A percentile compares a stretch with the other conserved stretches of the same genome.
phyloP scores from a whole-genome alignment of 441 rosid genomes.

The Erodium texanum region DNA sequence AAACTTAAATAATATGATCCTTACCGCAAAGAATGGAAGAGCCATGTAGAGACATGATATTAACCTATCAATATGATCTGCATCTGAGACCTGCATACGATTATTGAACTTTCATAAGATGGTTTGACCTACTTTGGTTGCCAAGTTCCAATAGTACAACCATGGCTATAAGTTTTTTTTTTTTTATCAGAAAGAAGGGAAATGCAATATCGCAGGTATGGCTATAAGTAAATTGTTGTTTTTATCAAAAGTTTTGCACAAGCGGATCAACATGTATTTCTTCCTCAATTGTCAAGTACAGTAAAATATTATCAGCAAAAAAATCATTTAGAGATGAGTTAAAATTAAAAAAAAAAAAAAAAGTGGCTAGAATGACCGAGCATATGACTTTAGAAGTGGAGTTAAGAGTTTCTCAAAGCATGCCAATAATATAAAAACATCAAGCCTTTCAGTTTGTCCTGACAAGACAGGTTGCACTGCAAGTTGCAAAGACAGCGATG shows the following conservation, averaged over 20 bases:
- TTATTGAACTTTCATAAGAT: slow-evolving; percentile 7
- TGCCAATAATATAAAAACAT: background rate
- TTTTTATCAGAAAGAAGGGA: too few species aligned
- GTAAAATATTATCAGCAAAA: background rate
- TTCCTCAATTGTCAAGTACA: background rate
- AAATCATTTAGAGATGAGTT: background rate
- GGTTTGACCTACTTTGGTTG: background rate
- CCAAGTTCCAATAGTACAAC: too few species aligned
- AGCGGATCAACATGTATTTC: background rate
- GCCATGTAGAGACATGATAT: slow-evolving; percentile 90
- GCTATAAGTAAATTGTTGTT: background rate
- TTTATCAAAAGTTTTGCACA: background rate
- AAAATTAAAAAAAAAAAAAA: too few species aligned
- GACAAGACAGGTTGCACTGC: background rate
- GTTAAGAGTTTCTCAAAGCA: background rate
- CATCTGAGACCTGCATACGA: slow-evolving; percentile 66
- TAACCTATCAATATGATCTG: slow-evolving; percentile 86
- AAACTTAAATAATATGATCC: slow-evolving; percentile 11
- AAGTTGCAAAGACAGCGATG: background rate
- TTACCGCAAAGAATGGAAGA: slow-evolving; percentile 84
- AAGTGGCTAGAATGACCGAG: background rate
- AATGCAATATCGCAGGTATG: too few species aligned
- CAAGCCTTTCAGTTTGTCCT: background rate
- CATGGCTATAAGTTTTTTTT: background rate
- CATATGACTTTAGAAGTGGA: background rate